Conservation (phyloP, 805 yeast genomes). For the Sungouiella thailandica region DNA sequence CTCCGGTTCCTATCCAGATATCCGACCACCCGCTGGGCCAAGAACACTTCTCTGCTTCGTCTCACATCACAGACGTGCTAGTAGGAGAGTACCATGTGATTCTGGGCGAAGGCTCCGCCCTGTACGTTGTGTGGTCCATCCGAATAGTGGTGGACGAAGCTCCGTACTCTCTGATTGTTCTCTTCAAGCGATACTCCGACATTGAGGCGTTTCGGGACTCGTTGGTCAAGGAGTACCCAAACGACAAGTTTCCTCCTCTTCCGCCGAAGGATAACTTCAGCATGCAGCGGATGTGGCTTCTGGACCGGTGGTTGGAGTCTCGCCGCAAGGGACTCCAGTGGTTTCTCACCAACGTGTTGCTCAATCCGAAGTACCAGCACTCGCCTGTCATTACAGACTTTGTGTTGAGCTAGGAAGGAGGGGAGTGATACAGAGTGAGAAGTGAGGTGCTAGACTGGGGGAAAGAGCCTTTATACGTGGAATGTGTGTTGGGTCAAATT, state of each 20-base stretch:
- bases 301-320: constrained; percentile 45
- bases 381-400: constrained; percentile 37
- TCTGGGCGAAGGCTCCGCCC: constrained; percentile 32
- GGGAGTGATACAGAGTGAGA: too few species aligned
- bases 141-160: constrained; percentile 34
- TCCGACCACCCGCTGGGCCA: constrained; percentile 18
- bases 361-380: constrained; percentile 44
- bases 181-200: constrained; percentile 63
- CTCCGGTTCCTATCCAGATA: constrained; percentile 37
- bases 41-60: constrained; percentile 14
- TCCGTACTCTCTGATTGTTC: constrained; percentile 35
- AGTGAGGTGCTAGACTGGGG: too few species aligned
- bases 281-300: constrained; percentile 31
- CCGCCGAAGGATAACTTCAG: constrained; percentile 50
- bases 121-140: constrained; percentile 38
- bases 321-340: constrained; percentile 56
- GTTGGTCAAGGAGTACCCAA: constrained; percentile 35
- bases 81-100: constrained; percentile 38
- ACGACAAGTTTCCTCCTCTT: constrained; percentile 39
- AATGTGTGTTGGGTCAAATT: too few species aligned
- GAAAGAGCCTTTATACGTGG: too few species aligned
- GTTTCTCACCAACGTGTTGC: constrained; percentile 50
- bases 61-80: constrained; percentile 37
- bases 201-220: constrained; percentile 44
- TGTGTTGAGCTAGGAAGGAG: constrained; percentile 16